These are phyloP conservation scores for Arabidopsis thaliana DNA, from an alignment of 345 rosid species.

Conservation along the genomic window TAIR10.1 NC_003074.8:6979501-6980000, in stretches of 20 bases:
- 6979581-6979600: constrained; percentile 78
- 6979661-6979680: constrained; percentile 90
- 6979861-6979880: constrained; percentile 59
- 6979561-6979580: constrained; percentile 74
- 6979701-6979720: constrained; percentile 96
- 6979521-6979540: constrained; percentile 97
- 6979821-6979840: constrained; percentile 23
- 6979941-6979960: constrained; percentile 50
- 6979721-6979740: constrained; percentile 82
- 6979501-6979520: constrained; percentile 82
- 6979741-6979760: constrained; percentile 91
- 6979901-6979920: constrained; percentile 71
- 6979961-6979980: constrained; percentile 70
- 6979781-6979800: constrained; percentile 93
- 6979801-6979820: constrained; percentile 83
- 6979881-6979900: constrained; percentile 69
- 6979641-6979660: constrained; percentile 92
- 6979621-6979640: constrained; percentile 77
- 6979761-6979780: constrained; percentile 97
- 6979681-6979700: constrained; percentile 97
- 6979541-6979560: constrained; percentile 78
- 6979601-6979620: constrained; percentile 80
- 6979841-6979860: background rate
- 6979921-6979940: constrained; percentile 49
- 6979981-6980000: constrained; percentile 36